Evolutionary conservation across 805 yeast genomes (phyloP), one percentile per base, ranked within the genome.

Genomic region (Candida coquimbonensis): DNA sequence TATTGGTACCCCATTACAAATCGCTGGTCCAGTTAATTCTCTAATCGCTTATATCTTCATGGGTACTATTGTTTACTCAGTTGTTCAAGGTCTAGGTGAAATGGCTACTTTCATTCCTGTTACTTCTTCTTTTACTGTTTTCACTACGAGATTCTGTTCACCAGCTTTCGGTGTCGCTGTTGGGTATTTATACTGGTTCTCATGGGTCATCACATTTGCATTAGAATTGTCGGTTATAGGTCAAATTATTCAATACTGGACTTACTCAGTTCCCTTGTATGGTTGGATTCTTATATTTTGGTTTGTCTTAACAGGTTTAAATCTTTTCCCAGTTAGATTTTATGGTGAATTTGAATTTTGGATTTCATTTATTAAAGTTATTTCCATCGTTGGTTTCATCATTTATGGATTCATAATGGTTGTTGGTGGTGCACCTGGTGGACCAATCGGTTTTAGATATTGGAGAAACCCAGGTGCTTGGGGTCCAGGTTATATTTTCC

Each of bases 381-480:
- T 81, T 36, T 86, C 89, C 40, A 79, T 83, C 43, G 62, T 79
- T 13, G 90, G 88, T n/a, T 83, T 83, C 72, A 61, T 83, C 46
- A 62, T 83, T 36, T 82, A 81, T 56, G 79, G 81, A 31, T 65
- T 83, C 45, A 72, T 78, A 62, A 82, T 83, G 81, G 87, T 82
- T 24, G 80, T 86, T 63, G 89, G 88, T 66, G 88, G 83, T 13
- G 85, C 86, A 56, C 55, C 58, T 26, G 70, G 76, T 1, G 88
- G 88, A 17, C 83, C 88, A 9, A 75, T 83, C 36, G 90, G 90
- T 13, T 83, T 83, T 72, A 73, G 87, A 61, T 83, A 83, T 63
- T 83, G 90, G 91, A 76, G 87, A 66, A 62, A 83, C 57, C 88
- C 89, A 13, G 88, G 88, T 52, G 75, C 87, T 11, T 80, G 84